Percentiles rank a stretch among this genome's conserved stretches.
phyloP scores from a whole-genome alignment of 306 rosid species.

The cucumber (Cucumis sativus) region DNA sequence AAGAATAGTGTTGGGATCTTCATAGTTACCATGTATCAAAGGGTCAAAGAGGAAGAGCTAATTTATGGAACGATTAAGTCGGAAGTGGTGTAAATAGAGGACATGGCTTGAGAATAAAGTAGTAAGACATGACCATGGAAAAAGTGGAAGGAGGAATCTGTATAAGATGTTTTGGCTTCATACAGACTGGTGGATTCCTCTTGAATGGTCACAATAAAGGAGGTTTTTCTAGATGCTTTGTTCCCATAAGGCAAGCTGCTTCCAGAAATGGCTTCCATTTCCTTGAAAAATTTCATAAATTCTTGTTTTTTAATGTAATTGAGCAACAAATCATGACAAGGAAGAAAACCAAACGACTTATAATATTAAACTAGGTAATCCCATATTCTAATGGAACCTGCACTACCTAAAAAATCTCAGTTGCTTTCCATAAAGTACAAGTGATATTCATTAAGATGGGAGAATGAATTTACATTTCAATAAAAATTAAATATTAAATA shows the following conservation, averaged over 20 bases:
- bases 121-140: conserved; percentile 10
- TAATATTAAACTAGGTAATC: conserved; percentile 14
- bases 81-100: conserved; percentile 17
- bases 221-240: conserved; percentile 16
- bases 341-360: conserved; percentile 9
- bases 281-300: conserved; percentile 3
- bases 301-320: conserved; percentile 11
- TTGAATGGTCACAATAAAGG: conserved; percentile 22
- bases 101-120: conserved; percentile 45
- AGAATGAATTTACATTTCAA: not conserved
- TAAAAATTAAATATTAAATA: not conserved
- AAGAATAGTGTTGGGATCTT: conserved; percentile 18
- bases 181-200: conserved; percentile 44
- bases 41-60: conserved; percentile 12
- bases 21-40: conserved; percentile 25
- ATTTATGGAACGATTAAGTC: conserved; percentile 17
- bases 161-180: conserved; percentile 18
- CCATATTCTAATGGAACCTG: conserved; percentile 22
- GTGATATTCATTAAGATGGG: not conserved
- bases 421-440: conserved; percentile 3
- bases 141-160: conserved; percentile 42
- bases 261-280: conserved; percentile 22
- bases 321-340: conserved; percentile 18
- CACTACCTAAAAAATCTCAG: conserved; percentile 15
- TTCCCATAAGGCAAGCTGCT: conserved; percentile 27